Evolutionary conservation across 1,139 yeast species (phyloP).

Genomic region (Debaryomyces fabryi): DNA sequence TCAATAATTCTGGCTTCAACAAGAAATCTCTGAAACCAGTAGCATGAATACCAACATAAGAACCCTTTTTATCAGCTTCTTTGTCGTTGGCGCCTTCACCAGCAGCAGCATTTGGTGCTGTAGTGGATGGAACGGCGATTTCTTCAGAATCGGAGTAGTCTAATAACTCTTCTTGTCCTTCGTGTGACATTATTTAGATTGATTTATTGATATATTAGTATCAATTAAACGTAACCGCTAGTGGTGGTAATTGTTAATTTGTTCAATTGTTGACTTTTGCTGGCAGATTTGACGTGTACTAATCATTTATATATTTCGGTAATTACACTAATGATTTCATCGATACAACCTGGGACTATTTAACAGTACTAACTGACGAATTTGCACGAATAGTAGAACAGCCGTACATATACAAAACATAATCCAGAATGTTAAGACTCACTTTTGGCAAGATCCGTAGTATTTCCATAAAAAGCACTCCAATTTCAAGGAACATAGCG

Average conservation of each 20-base stretch:
- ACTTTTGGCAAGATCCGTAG: background rate
- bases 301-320: background rate
- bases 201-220: constrained; percentile 10
- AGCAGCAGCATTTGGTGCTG: constrained; percentile 49
- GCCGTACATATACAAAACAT: background rate
- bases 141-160: constrained; percentile 99
- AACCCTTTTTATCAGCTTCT: constrained; percentile 87
- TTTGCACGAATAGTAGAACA: background rate
- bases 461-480: background rate
- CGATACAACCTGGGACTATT: background rate
- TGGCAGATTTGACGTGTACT: constrained; percentile 2
- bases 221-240: background rate
- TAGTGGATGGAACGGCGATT: constrained; percentile 74
- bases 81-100: constrained; percentile 48
- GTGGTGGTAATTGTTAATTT: background rate
- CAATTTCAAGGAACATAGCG: background rate
- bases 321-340: background rate
- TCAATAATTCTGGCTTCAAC: constrained; percentile 91
- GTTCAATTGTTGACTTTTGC: constrained; percentile 4
- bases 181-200: constrained; percentile 63
- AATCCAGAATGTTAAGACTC: constrained; percentile 1
- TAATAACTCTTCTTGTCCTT: constrained; percentile 98
- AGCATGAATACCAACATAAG: constrained; percentile 97
- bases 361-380: background rate
- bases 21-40: constrained; percentile 98